Evolutionary conservation across 139 green algal genomes (phyloP).

Genomic region (Coelastrella sp.): DNA sequence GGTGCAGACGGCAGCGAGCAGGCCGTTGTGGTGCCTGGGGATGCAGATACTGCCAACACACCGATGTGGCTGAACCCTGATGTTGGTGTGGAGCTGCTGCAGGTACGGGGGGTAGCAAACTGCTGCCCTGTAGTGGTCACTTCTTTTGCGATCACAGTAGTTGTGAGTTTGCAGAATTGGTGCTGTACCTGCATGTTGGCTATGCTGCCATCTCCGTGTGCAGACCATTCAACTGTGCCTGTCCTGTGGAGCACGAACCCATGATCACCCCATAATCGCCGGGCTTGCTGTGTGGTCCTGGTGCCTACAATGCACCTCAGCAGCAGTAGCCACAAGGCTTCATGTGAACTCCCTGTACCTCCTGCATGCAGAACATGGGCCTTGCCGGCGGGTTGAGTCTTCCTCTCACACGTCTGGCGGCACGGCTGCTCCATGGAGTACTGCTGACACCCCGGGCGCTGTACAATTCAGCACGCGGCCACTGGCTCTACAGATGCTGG

Average conservation of each 20-base stretch:
- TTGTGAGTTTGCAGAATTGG: too few relatives aligned
- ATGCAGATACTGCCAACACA: background rate
- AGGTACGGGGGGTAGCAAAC: background rate
- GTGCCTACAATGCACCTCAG: too few relatives aligned
- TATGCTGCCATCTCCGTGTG: too few relatives aligned
- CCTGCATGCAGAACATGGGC: constrained; percentile 29
- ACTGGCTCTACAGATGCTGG: constrained; percentile 4
- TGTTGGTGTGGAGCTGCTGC: background rate
- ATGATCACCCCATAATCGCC: too few relatives aligned
- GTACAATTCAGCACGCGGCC: constrained; percentile 2
- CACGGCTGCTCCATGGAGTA: background rate
- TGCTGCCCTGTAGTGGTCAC: too few relatives aligned
- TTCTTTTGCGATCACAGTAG: too few relatives aligned
- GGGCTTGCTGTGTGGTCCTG: too few relatives aligned
- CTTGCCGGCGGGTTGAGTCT: background rate
- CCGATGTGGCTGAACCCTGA: background rate
- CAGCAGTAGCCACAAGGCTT: too few relatives aligned
- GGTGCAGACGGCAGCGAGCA: background rate
- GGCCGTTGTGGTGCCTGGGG: background rate
- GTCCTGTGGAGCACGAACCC: too few relatives aligned
- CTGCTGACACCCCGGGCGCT: constrained; percentile 13
- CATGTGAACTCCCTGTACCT: too few relatives aligned
- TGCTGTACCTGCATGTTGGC: too few relatives aligned
- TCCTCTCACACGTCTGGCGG: background rate
- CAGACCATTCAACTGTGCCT: too few relatives aligned